Percentiles rank a stretch among this genome's conserved stretches.
Evolutionary conservation across 2,329 filamentous ascomycete species (phyloP).

Genomic region (Penicillium vulpinum): DNA sequence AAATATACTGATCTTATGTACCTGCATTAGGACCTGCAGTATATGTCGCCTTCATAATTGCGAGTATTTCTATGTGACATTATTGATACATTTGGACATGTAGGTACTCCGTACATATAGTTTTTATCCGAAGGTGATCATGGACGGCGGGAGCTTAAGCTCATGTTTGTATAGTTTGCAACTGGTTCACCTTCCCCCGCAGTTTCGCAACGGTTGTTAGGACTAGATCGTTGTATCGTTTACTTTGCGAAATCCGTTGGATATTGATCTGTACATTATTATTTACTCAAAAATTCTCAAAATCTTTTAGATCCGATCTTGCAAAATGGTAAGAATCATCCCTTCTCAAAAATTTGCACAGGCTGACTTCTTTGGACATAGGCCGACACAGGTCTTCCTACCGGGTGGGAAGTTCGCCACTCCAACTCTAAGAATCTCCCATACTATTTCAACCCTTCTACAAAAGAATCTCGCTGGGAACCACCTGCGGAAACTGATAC

Average conservation of each 20-base stretch:
- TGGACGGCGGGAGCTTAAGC: not conserved
- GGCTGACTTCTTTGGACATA: slow-evolving; percentile 33
- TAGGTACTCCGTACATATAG: too few relatives aligned
- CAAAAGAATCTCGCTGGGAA: slow-evolving; percentile 93
- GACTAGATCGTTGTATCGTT: not conserved
- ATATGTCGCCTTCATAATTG: too few relatives aligned
- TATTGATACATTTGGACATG: too few relatives aligned
- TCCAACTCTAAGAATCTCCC: slow-evolving; percentile 98
- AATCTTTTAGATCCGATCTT: not conserved
- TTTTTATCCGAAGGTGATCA: too few relatives aligned
- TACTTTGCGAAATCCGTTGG: not conserved
- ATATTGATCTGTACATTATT: not conserved
- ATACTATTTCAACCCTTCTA: slow-evolving; percentile 92
- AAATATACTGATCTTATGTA: too few relatives aligned
- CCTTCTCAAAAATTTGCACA: not conserved
- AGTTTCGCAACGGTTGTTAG: slow-evolving; percentile 19
- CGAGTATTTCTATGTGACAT: too few relatives aligned
- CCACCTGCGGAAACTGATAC: slow-evolving; percentile 84
- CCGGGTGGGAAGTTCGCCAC: slow-evolving; percentile 92
- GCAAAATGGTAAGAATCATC: slow-evolving; percentile 10
- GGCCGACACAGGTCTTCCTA: slow-evolving; percentile 77
- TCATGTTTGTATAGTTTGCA: slow-evolving; percentile 16
- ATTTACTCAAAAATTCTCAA: not conserved
- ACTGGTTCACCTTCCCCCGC: slow-evolving; percentile 29
- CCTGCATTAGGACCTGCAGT: too few relatives aligned